Evolutionary conservation across 345 rosid genomes (phyloP).

Genomic region (Trapa bicornis): DNA sequence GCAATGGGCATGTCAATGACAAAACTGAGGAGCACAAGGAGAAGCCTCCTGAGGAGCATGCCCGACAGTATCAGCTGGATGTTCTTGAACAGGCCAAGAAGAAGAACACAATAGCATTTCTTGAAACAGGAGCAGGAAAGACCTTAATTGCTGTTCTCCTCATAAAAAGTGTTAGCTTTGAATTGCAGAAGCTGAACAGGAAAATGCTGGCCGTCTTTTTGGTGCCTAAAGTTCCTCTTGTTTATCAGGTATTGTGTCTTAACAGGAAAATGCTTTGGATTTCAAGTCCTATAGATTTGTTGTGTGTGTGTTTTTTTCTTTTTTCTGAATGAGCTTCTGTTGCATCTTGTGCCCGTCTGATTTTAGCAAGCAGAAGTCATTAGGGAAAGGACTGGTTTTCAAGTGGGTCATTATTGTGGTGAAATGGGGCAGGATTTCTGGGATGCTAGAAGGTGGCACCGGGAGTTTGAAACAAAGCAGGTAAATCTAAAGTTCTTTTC

Average conservation of each 20-base stretch:
- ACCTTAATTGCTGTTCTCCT: conserved; percentile 88
- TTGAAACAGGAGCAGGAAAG: conserved; percentile 98
- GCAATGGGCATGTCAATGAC: conserved; percentile 32
- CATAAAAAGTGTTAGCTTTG: conserved; percentile 57
- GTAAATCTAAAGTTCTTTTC: conserved; percentile 22
- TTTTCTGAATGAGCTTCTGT: conserved; percentile 4
- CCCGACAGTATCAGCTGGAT: conserved; percentile 84
- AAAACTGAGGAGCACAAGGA: conserved; percentile 52
- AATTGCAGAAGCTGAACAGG: conserved; percentile 44
- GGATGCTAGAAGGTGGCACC: conserved; percentile 89
- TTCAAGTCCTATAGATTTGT: background rate
- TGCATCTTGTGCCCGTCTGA: conserved; percentile 9
- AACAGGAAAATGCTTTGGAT: background rate
- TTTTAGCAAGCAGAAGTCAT: conserved; percentile 96
- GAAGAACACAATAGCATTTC: conserved; percentile 88
- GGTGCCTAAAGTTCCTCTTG: conserved; percentile 97
- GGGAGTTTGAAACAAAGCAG: conserved; percentile 90
- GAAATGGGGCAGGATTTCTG: conserved; percentile 97
- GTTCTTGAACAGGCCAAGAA: conserved; percentile 93
- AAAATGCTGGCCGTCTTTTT: conserved; percentile 87
- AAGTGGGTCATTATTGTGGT: conserved; percentile 93
- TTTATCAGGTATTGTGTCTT: conserved; percentile 58
- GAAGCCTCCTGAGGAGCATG: conserved; percentile 72
- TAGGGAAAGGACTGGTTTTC: conserved; percentile 53
- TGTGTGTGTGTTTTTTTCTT: background rate